Base-by-base conservation (phyloP, 345 rosid genomes). In the Eucalyptus erythrocorys region DNA sequence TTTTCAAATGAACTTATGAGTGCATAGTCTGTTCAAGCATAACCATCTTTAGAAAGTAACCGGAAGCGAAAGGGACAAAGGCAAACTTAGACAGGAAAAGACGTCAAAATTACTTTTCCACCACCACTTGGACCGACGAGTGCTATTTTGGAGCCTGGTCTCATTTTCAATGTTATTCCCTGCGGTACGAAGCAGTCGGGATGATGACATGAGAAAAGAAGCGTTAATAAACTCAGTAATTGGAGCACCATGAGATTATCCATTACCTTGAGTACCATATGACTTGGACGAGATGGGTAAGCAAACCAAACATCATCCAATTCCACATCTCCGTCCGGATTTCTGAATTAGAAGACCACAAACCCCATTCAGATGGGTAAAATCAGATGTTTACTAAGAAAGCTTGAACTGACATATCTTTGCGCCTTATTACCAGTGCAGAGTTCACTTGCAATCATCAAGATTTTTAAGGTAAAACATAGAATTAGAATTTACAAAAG, bases 101-200 rank as follows among this genome's bases (percentile, higher is more conserved):
- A 53, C 8, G 51, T 51, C 10, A 88, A 88, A 88, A 45, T 91
- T 94, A 97, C 98, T 92, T 97, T 97, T 89, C 99, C 99, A 24
- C 99, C 99, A 87, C 99, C 99, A 88, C 99, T 97, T 79, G 98
- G 99, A 89, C 99, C 99, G 43, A 97, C 99, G 53, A 96, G 98
- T 40, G 99, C 99, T 87, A 95, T 94, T 94, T 96, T 97, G 55
- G 98, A 94, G 89, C 96, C 98, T 48, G 99, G 96, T 68, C 92
- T 92, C 91, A 97, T 91, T 92, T 96, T 96, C 91, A 96, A 91
- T 49, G 97, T 90, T 93, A 96, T 96, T 59, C 99, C 99, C 99
- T 97, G 95, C 87, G 89, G 88, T 30, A 30, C 7, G 16, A 34
- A 76, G 47, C 47, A 76, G 30, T 40, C 15, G 14, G 24, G 47